phyloP scores from a whole-genome alignment of 2,329 filamentous ascomycete genomes.

The Pseudopithomyces chartarum region DNA sequence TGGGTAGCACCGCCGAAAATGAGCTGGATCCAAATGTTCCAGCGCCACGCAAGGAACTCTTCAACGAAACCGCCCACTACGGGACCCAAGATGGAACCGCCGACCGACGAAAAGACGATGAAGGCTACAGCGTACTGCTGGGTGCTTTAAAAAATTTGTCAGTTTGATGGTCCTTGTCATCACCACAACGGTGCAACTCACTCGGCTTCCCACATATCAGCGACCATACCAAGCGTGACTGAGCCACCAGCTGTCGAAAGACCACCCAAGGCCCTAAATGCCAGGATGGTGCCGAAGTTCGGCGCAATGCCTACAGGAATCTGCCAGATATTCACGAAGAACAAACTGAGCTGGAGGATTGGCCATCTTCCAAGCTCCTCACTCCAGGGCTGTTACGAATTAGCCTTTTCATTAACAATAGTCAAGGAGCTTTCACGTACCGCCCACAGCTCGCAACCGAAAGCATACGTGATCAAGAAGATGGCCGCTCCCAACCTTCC shows the following conservation, averaged over 20 bases:
- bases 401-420: not conserved
- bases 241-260: conserved; percentile 64
- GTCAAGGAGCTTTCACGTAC: conserved; percentile 3
- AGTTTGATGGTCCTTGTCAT: not conserved
- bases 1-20: conserved; percentile 78
- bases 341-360: conserved; percentile 66
- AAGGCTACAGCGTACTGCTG: conserved; percentile 26
- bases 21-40: conserved; percentile 85
- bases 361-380: conserved; percentile 73
- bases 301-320: conserved; percentile 68
- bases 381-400: conserved; percentile 66
- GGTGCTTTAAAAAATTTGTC: not conserved
- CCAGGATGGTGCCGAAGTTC: conserved; percentile 73
- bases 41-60: conserved; percentile 71
- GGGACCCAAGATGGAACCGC: conserved; percentile 75
- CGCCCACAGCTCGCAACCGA: conserved; percentile 87
- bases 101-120: conserved; percentile 78
- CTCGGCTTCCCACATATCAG: conserved; percentile 64
- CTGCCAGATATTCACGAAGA: conserved; percentile 68
- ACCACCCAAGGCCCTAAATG: conserved; percentile 57
- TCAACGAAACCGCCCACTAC: conserved; percentile 80
- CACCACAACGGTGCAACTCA: not conserved
- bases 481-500: conserved; percentile 76
- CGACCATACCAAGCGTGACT: conserved; percentile 68
- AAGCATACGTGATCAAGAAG: conserved; percentile 80